phyloP scores from a whole-genome alignment of 2,329 filamentous ascomycete species.

The Phaeosphaeriaceae sp. region DNA sequence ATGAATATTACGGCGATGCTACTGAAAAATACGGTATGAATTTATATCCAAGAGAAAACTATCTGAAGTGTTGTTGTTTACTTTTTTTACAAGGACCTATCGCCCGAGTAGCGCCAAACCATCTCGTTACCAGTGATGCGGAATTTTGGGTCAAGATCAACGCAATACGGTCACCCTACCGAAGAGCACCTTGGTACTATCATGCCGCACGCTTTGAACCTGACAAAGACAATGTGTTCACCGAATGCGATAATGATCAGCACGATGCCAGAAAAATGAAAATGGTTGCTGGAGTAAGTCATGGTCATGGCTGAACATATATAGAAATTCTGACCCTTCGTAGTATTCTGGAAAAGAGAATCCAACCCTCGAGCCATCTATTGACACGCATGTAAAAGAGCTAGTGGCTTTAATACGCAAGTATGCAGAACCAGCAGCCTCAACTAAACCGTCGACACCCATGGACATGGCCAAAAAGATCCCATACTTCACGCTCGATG shows the following conservation, averaged over 20 bases:
- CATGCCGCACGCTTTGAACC: constrained; percentile 59
- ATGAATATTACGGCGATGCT: constrained; percentile 36
- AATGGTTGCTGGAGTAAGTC: constrained; percentile 57
- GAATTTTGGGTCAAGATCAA: constrained; percentile 55
- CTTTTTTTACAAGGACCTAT: constrained; percentile 43
- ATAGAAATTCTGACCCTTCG: constrained; percentile 8
- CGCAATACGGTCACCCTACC: constrained; percentile 50
- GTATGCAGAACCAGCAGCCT: constrained; percentile 43
- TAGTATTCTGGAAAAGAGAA: constrained; percentile 65
- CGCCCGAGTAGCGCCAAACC: constrained; percentile 56
- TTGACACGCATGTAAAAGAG: constrained; percentile 57
- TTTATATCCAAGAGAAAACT: background rate
- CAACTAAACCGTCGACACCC: constrained; percentile 35
- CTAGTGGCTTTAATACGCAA: constrained; percentile 59
- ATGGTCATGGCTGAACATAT: background rate
- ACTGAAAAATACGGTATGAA: constrained; percentile 41
- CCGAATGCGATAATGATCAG: constrained; percentile 55
- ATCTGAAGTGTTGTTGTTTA: background rate
- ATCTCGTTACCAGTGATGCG: constrained; percentile 58
- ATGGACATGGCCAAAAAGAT: constrained; percentile 58
- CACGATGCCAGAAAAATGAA: constrained; percentile 55
- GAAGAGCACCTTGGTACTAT: constrained; percentile 46
- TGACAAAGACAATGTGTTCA: constrained; percentile 62
- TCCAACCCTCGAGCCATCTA: constrained; percentile 55
- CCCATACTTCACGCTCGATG: constrained; percentile 62